Evolutionary conservation across 2,329 filamentous ascomycete genomes (phyloP), one percentile per base, ranked within the genome.

Genomic region (Tympanopsis confertula): DNA sequence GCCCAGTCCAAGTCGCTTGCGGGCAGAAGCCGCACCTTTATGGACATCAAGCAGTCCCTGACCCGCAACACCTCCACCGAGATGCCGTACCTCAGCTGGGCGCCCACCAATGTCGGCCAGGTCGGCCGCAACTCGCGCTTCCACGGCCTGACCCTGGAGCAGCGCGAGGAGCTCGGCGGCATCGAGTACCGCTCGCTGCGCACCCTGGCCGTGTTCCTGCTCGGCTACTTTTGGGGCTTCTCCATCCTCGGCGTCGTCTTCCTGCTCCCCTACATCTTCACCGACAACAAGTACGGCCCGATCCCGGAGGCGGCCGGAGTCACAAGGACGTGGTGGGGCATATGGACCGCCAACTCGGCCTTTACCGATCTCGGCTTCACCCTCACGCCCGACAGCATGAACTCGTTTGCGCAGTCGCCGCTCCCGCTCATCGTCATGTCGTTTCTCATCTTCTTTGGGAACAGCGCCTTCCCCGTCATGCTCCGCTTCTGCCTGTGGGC

Each of bases 351-450:
- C 13, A 86, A 78, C 36, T 91, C 87, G 29, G 74, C 87, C 39
- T 95, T 98, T 59, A 95, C 89, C 59, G 89, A 98, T 62, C 63
- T 96, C n/a, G 91, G 91, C 10, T 89, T 87, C 49, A 89, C 88
- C 2, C 65, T 98, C 45, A 96, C 87, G 0, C 82, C 88, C 0
- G 85, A 96, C 59, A 95, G 87, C 47, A 95, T 98, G 87, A 71
- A 78, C 30, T 89, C 86, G 0, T 96, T 96, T 56, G 78, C 86
- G 47, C 72, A 65, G 5, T 85, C 86, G 1, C 66, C 82, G 5
- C 82, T 86, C 48, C 78, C 82, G 1, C 65, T 96, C 35, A 65
- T 95, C 17, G 54, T 91, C 32, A 76, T 87, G 59, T 77, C 78
- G 5, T 94, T 94, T 48, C 71, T 96, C 30, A 91, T 96, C 52